These are phyloP conservation scores for Botrytis fabae DNA, from an alignment of 2,329 filamentous ascomycete species.

Conservation along the genomic window DNA sequence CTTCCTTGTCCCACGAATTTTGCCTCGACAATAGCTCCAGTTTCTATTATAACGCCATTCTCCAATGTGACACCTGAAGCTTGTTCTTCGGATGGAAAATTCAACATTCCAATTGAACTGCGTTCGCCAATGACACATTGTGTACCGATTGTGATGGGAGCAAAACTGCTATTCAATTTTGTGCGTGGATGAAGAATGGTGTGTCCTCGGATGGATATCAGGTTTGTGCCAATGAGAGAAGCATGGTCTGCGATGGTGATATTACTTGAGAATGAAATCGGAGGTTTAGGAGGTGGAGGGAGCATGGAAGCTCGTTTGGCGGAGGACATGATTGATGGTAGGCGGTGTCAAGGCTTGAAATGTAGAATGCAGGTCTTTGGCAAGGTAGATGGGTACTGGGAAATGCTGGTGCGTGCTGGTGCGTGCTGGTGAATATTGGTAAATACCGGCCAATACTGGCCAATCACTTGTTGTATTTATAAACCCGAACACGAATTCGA, in stretches of 20 bases:
- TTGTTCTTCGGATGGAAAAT: constrained; percentile 32
- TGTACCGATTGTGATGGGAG: constrained; percentile 77
- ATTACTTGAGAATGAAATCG: constrained; percentile 60
- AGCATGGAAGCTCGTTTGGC: constrained; percentile 49
- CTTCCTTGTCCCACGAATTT: constrained; percentile 52
- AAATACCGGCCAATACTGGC: background rate
- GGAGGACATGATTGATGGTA: constrained; percentile 36
- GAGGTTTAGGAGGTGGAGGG: constrained; percentile 56
- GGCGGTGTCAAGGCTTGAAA: background rate
- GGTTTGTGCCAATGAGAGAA: constrained; percentile 67
- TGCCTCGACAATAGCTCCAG: constrained; percentile 59
- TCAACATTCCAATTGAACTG: constrained; percentile 54
- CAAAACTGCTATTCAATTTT: constrained; percentile 73
- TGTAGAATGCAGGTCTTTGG: background rate
- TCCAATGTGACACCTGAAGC: constrained; percentile 50
- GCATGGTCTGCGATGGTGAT: constrained; percentile 64
- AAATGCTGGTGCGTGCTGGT: background rate
- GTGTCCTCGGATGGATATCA: constrained; percentile 75
- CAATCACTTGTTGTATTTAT: background rate
- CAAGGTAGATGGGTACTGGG: background rate
- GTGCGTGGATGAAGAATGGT: constrained; percentile 85
- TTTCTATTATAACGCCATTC: constrained; percentile 63
- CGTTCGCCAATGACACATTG: constrained; percentile 80
- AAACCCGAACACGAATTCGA: constrained; percentile 16
- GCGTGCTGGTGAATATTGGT: background rate